These are phyloP conservation scores for Cladobotryum mycophilum DNA, from an alignment of 2,329 filamentous ascomycete species.

Conservation along the genomic window DNA sequence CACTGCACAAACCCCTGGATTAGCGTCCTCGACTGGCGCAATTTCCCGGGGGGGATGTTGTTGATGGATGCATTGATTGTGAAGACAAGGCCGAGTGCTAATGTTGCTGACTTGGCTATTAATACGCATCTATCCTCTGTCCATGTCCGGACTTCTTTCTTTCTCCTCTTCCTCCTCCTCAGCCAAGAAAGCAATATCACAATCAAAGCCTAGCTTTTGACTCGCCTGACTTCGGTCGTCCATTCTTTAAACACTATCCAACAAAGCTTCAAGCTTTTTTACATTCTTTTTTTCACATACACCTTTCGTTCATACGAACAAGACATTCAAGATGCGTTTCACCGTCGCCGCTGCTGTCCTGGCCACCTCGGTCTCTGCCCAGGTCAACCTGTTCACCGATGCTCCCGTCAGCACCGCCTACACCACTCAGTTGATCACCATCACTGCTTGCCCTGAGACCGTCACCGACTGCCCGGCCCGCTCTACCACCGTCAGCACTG, in stretches of 20 bases:
- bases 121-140: slow-evolving; percentile 38
- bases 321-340: slow-evolving; percentile 57
- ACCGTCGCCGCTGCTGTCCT: slow-evolving; percentile 42
- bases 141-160: slow-evolving; percentile 10
- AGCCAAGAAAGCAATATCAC: slow-evolving; percentile 38
- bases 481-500: slow-evolving; percentile 33
- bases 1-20: slow-evolving; percentile 13
- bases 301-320: slow-evolving; percentile 24
- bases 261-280: slow-evolving; percentile 27
- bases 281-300: slow-evolving; percentile 28
- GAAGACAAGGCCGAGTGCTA: slow-evolving; percentile 11
- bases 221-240: slow-evolving; percentile 52
- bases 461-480: slow-evolving; percentile 55
- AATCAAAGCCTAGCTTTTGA: slow-evolving; percentile 31
- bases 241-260: slow-evolving; percentile 41
- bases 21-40: slow-evolving; percentile 12
- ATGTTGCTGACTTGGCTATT: slow-evolving; percentile 29
- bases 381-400: slow-evolving; percentile 13
- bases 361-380: slow-evolving; percentile 24
- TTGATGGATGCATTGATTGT: slow-evolving; percentile 6
- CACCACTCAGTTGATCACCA: slow-evolving; percentile 52
- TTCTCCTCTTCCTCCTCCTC: slow-evolving; percentile 28
- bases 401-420: slow-evolving; percentile 41
- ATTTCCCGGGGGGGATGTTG: slow-evolving; percentile 17
- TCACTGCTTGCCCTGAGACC: slow-evolving; percentile 54